Base-by-base conservation (phyloP, 108 stramenopile species). In the Skeletonema tropicum region DNA sequence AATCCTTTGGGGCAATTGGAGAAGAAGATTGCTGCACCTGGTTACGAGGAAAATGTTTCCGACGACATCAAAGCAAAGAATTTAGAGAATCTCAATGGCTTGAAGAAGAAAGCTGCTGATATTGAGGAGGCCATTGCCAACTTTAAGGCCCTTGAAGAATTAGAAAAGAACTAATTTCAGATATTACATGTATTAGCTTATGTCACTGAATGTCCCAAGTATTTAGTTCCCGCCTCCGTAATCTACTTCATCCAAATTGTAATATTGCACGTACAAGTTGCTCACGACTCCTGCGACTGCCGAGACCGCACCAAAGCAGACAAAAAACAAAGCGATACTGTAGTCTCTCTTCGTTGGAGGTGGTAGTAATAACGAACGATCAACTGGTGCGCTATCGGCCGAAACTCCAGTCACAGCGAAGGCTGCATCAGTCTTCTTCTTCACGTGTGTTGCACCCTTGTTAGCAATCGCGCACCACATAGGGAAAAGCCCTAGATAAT, bases 41-140 rank as follows among this genome's bases (percentile, higher is more conserved):
- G 87, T 2, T 96, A 96, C 76, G 87, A 85, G 55, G 88, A 84
- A 12, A 92, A 96, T 39, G 92, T 91, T 7, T 78, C 85, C 4
- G 83, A 90, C 2, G 88, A 91, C 5, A 46, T 92, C 25, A 88
- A 91, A 68, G 71, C 63, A 36, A 61, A 71, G 10, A 91, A 93
- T 64, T 64, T 58, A 26, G 95, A 90, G 60, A 92, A 90, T 68
- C 84, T 91, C 36, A 87, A 81, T 45, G 80, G 84, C 23, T 71
- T 90, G 31, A 81, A 86, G 79, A 93, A 96, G 77, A 92, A 92
- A 72, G 85, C 82, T 21, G 68, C 86, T 21, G 92, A 93, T 57
- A 83, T 93, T 36, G 83, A 92, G 73, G 90, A 86, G 46, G 91
- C 89, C 15, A 96, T 96, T 68, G 87, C 82, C 29, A 93, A 93